These are phyloP conservation scores for Aspergillus wentii DNA, from an alignment of 495 filamentous ascomycete genomes.

Conservation along the genomic window DNA sequence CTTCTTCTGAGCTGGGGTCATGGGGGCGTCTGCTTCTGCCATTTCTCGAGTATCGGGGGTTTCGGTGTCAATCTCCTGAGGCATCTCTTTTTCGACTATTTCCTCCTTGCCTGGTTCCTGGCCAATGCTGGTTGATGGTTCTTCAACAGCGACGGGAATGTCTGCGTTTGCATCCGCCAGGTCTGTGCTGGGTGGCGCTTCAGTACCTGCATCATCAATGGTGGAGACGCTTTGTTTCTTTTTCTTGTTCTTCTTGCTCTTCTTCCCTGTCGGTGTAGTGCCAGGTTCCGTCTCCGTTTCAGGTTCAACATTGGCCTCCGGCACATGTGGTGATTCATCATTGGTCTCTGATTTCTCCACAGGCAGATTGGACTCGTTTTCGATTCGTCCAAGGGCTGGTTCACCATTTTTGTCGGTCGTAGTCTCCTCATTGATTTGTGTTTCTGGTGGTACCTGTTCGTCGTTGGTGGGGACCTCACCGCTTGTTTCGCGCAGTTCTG, in stretches of 20 bases:
- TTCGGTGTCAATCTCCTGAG: conserved; percentile 3
- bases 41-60: neutral
- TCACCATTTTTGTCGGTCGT: conserved; percentile 12
- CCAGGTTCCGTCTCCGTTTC: conserved; percentile 10
- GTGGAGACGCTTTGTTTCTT: conserved; percentile 15
- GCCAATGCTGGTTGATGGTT: neutral
- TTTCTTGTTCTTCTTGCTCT: conserved; percentile 27
- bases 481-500: conserved; percentile 14
- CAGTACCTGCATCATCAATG: conserved; percentile 1
- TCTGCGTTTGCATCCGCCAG: neutral
- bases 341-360: conserved; percentile 19
- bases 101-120: conserved; percentile 7
- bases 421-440: conserved; percentile 7
- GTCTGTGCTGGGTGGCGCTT: neutral
- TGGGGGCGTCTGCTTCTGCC: conserved; percentile 4
- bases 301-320: conserved; percentile 8
- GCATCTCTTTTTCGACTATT: neutral
- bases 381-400: conserved; percentile 11
- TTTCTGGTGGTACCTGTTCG: conserved; percentile 1
- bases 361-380: conserved; percentile 6
- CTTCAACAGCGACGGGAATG: conserved; percentile 5
- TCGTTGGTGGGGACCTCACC: conserved; percentile 13
- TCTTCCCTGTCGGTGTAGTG: conserved; percentile 18
- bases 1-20: conserved; percentile 16
- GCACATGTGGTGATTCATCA: conserved; percentile 16